phyloP scores from a whole-genome alignment of 1,284 basidiomycete genomes.

The Austroboletus novae-zelandiae region DNA sequence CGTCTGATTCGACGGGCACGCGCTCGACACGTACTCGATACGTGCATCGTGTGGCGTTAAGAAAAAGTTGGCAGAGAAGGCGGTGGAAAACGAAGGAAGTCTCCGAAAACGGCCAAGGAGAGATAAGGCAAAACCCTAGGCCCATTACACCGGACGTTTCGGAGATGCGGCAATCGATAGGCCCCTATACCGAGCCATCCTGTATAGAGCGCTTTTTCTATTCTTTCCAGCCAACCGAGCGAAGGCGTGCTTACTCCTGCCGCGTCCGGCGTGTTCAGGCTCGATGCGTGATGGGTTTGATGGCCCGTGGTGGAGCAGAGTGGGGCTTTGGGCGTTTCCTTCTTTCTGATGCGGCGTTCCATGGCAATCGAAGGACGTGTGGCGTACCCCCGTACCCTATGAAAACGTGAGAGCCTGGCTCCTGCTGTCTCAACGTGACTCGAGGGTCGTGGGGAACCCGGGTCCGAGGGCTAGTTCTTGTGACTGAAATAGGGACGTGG shows the following conservation, averaged over 20 bases:
- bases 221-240: not conserved
- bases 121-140: not conserved
- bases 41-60: not conserved
- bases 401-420: too few relatives aligned
- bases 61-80: not conserved
- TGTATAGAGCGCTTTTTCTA: not conserved
- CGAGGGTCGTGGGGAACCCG: too few relatives aligned
- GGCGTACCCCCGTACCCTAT: too few relatives aligned
- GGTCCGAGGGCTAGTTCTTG: too few relatives aligned
- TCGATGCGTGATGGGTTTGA: too few relatives aligned
- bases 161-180: not conserved
- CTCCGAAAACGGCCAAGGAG: not conserved
- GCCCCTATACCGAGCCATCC: not conserved
- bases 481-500: too few relatives aligned
- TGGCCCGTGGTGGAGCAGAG: too few relatives aligned
- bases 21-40: not conserved
- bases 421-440: too few relatives aligned
- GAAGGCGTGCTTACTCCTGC: not conserved
- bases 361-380: too few relatives aligned
- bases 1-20: too few relatives aligned
- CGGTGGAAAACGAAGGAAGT: not conserved
- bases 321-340: too few relatives aligned
- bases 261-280: not conserved
- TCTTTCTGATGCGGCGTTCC: too few relatives aligned
- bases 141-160: not conserved